Evolutionary conservation across 768 basidiomycete genomes (phyloP).

Genomic region (Macrolepiota fuliginosa): DNA sequence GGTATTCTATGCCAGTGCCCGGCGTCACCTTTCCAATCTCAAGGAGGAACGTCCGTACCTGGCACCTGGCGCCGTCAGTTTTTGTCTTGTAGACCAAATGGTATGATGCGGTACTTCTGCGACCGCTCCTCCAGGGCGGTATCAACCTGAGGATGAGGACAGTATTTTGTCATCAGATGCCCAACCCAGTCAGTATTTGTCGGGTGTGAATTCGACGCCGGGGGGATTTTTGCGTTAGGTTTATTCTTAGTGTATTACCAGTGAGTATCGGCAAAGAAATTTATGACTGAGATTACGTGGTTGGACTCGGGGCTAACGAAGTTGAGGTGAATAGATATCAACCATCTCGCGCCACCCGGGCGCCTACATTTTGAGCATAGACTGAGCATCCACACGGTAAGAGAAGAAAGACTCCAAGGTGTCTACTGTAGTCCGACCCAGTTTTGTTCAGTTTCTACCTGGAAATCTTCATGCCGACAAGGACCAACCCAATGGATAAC

Average conservation of each 20-base stretch:
- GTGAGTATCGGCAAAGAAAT: conserved; percentile 42
- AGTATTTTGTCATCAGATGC: conserved; percentile 45
- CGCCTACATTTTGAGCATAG: too few relatives aligned
- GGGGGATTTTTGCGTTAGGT: conserved; percentile 45
- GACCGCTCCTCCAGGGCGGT: conserved; percentile 26
- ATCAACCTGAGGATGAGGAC: conserved; percentile 32
- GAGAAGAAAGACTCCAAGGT: too few relatives aligned
- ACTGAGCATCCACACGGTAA: too few relatives aligned
- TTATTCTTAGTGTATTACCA: conserved; percentile 13
- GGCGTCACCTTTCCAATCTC: conserved; percentile 30
- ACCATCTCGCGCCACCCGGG: too few relatives aligned
- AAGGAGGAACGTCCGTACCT: conserved; percentile 41
- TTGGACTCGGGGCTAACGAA: too few relatives aligned
- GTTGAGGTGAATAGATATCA: too few relatives aligned
- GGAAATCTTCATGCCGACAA: too few relatives aligned
- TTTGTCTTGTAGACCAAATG: conserved; percentile 54
- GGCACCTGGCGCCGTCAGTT: conserved; percentile 37
- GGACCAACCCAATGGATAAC: too few relatives aligned
- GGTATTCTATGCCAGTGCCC: conserved; percentile 39
- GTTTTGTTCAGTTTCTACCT: too few relatives aligned
- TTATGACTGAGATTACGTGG: too few relatives aligned
- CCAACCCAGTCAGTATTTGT: conserved; percentile 61
- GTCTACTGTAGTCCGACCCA: too few relatives aligned
- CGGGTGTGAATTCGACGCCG: conserved; percentile 47
- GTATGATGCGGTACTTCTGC: conserved; percentile 28